These are phyloP conservation scores for Podospora australis DNA, from an alignment of 495 filamentous ascomycete species.

Conservation along the genomic window DNA sequence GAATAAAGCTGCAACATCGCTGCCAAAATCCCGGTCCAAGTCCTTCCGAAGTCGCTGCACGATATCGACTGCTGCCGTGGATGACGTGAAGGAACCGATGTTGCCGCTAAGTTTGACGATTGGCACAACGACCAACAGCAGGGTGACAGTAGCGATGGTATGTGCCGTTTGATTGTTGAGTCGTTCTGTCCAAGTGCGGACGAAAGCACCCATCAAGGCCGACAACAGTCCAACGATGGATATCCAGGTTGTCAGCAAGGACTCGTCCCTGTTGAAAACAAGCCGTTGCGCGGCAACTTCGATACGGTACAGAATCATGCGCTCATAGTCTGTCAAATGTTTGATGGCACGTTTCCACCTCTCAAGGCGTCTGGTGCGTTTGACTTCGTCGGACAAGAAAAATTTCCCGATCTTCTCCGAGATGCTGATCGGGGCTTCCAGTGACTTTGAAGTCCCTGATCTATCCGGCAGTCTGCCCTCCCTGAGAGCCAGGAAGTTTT, in stretches of 20 bases:
- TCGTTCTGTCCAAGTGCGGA: constrained; percentile 10
- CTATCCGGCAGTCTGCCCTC: background rate
- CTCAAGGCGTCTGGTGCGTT: constrained; percentile 1
- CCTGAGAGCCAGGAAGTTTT: background rate
- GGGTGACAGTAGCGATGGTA: constrained; percentile 17
- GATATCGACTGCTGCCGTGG: constrained; percentile 14
- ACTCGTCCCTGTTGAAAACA: constrained; percentile 11
- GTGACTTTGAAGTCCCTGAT: background rate
- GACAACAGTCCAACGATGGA: constrained; percentile 12
- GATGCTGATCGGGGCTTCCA: background rate
- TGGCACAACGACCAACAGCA: constrained; percentile 16
- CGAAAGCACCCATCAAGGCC: constrained; percentile 13
- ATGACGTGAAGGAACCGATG: constrained; percentile 16
- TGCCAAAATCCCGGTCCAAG: constrained; percentile 2
- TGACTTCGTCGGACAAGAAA: background rate
- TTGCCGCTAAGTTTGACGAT: constrained; percentile 17
- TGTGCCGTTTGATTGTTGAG: constrained; percentile 16
- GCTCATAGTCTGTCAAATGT: constrained; percentile 6
- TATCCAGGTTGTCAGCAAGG: constrained; percentile 9
- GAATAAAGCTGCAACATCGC: constrained; percentile 1
- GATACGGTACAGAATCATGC: constrained; percentile 4
- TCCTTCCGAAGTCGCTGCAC: constrained; percentile 8
- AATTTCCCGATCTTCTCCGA: background rate
- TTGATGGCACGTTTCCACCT: constrained; percentile 5
- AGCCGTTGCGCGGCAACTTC: constrained; percentile 14